phyloP scores from a whole-genome alignment of 202 grass and related monocot genomes.

The Zizania palustris region DNA sequence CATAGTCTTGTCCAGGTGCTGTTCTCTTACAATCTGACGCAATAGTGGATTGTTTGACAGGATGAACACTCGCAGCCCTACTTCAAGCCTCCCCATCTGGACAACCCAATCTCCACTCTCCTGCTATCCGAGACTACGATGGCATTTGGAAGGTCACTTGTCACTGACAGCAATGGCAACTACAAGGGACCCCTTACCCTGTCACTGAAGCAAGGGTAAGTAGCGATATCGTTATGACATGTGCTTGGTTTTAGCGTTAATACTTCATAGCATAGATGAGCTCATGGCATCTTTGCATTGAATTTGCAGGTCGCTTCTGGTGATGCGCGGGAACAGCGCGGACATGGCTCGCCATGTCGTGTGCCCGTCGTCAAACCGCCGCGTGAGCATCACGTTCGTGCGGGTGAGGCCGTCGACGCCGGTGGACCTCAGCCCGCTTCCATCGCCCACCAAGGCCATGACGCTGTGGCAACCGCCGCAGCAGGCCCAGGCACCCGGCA shows the following conservation, averaged over 20 bases:
- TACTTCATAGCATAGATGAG: background rate
- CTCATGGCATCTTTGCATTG: background rate
- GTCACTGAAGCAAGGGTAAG: constrained; percentile 85
- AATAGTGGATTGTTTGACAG: constrained; percentile 49
- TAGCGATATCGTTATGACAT: background rate
- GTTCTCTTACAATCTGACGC: background rate
- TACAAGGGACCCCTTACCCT: constrained; percentile 92
- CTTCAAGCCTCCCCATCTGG: constrained; percentile 96
- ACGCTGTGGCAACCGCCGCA: constrained; percentile 66
- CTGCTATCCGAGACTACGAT: constrained; percentile 86
- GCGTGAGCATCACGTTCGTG: constrained; percentile 87
- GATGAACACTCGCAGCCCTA: constrained; percentile 96
- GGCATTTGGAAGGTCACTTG: constrained; percentile 87
- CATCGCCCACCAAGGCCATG: constrained; percentile 78
- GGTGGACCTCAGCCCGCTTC: constrained; percentile 50
- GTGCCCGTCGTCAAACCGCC: constrained; percentile 74
- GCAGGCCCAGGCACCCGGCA: constrained; percentile 24
- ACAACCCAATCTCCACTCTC: constrained; percentile 93
- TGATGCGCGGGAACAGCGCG: constrained; percentile 98
- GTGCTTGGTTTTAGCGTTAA: background rate
- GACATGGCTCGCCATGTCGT: constrained; percentile 95
- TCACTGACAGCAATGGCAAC: constrained; percentile 93
- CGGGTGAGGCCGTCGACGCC: constrained; percentile 65
- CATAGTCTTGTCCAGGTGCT: background rate
- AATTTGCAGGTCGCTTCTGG: constrained; percentile 76